Base-by-base conservation (phyloP, 176 grass and related monocot genomes). In the Phyllostachys edulis region DNA sequence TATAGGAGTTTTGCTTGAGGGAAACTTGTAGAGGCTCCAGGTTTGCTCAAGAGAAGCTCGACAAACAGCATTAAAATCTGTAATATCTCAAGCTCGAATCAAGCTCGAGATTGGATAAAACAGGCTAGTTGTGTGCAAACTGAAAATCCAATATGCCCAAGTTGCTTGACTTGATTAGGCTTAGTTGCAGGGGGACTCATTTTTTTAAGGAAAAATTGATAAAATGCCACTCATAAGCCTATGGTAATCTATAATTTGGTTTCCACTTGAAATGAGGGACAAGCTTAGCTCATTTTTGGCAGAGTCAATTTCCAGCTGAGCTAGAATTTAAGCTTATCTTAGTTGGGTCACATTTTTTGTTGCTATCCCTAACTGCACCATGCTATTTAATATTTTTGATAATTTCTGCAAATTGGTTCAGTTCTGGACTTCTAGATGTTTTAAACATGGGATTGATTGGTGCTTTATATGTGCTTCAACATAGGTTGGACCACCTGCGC, bases 401-500 rank as follows among this genome's bases (percentile, higher is more conserved):
- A 26, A 34, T 7, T 29, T 84, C 15, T 67, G 62, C 36, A 44
- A 55, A 29, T 75, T 64, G 39, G 34, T 42, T 84, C 9, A 75
- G n/a, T 67, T 32, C 7, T 85, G 17, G 15, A 32, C 37, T 37
- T 85, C 3, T 69, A 54, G 59, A 64, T 52, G 21, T 57, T 77
- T 69, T 41, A 27, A 64, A 29, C 65, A 77, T 84, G 24, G 17
- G 6, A 50, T 36, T 78, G 41, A 63, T 15, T 52, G 8, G 65
- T 65, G 21, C 69, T 64, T 75, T 79, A 24, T 51, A 34, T 71
- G 51, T 87, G 27, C 47, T 85, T 70, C 63, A 8, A 50, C 86
- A 80, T 89, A 98, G 95, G 87, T 75, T 74, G 79, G 82, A 41
- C 82, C 78, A 52, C 24, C 85, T 83, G 78, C 44, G 41, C 91